Percentiles rank a stretch among this genome's conserved stretches.
These are phyloP conservation scores for Aegilops sharonensis DNA, from an alignment of 176 grass and related monocot genomes.

Conservation along the genomic window DNA sequence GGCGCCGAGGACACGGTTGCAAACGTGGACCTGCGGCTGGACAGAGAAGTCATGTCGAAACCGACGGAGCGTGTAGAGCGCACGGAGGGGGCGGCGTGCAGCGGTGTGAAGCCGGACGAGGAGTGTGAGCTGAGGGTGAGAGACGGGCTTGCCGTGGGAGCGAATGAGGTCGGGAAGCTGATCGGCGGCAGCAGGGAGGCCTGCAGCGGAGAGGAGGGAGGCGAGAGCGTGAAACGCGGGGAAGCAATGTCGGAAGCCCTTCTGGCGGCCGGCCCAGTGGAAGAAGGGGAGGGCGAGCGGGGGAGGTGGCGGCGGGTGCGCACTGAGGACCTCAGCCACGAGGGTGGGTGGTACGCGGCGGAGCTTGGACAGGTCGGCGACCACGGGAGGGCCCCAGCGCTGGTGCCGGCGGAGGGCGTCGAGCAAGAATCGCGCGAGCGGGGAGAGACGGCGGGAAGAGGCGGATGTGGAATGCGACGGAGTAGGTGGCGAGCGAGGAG, in stretches of 20 bases:
- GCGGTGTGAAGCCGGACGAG: conserved; percentile 71
- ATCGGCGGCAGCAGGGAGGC: conserved; percentile 51
- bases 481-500: not conserved
- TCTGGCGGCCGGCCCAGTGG: conserved; percentile 74
- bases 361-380: conserved; percentile 75
- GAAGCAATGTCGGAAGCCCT: conserved; percentile 71
- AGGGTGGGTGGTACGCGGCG: conserved; percentile 62
- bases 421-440: conserved; percentile 69
- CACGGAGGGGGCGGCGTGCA: conserved; percentile 52
- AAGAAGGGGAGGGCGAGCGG: conserved; percentile 83
- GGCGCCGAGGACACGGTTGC: conserved; percentile 70
- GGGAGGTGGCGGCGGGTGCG: conserved; percentile 44
- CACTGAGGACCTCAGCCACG: conserved; percentile 56
- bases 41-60: conserved; percentile 63
- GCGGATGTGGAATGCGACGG: conserved; percentile 19
- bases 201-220: conserved; percentile 41
- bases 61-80: conserved; percentile 60
- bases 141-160: conserved; percentile 58
- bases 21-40: conserved; percentile 56
- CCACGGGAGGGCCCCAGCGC: conserved; percentile 56
- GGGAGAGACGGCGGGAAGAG: conserved; percentile 61
- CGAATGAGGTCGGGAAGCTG: conserved; percentile 88
- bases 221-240: conserved; percentile 75
- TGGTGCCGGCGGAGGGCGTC: conserved; percentile 59
- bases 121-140: conserved; percentile 69